These are phyloP conservation scores for Sherardia arvensis DNA, from an alignment of 257 asterid species.

Conservation along the genomic window DNA sequence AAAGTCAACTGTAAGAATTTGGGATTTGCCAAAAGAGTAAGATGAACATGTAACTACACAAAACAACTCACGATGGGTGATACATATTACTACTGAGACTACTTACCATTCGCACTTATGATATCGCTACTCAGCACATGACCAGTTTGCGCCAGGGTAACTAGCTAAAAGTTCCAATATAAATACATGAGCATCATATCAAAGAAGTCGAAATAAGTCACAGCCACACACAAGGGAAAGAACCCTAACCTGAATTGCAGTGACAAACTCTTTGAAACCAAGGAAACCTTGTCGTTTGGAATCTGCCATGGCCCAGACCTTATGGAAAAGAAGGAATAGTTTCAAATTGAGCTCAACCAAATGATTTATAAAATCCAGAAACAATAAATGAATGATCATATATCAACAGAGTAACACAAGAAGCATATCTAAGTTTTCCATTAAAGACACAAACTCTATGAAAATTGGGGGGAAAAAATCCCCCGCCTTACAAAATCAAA, in stretches of 20 bases:
- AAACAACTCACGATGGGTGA: neutral
- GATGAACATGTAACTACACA: neutral
- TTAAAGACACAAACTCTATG: neutral
- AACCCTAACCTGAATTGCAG: constrained; percentile 75
- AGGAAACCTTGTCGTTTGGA: constrained; percentile 90
- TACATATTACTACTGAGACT: neutral
- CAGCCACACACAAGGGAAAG: neutral
- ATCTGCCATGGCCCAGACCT: constrained; percentile 99
- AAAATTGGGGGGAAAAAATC: neutral
- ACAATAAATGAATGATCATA: neutral
- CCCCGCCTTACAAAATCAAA: neutral
- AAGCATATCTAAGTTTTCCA: too few relatives aligned
- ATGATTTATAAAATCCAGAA: neutral
- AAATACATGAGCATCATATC: constrained; percentile 20
- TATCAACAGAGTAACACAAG: neutral
- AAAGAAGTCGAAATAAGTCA: constrained; percentile 6
- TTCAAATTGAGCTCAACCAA: constrained; percentile 1
- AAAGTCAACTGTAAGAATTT: constrained; percentile 58
- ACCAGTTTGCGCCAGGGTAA: constrained; percentile 87
- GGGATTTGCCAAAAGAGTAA: constrained; percentile 6
- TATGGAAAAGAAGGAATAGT: constrained; percentile 4
- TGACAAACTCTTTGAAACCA: constrained; percentile 72
- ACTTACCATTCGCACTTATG: constrained; percentile 49
- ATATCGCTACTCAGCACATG: constrained; percentile 43
- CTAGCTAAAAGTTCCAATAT: constrained; percentile 37